Conservation (phyloP, 164 flowering plant species). For the Kalanchoe fedtschenkoi region DNA sequence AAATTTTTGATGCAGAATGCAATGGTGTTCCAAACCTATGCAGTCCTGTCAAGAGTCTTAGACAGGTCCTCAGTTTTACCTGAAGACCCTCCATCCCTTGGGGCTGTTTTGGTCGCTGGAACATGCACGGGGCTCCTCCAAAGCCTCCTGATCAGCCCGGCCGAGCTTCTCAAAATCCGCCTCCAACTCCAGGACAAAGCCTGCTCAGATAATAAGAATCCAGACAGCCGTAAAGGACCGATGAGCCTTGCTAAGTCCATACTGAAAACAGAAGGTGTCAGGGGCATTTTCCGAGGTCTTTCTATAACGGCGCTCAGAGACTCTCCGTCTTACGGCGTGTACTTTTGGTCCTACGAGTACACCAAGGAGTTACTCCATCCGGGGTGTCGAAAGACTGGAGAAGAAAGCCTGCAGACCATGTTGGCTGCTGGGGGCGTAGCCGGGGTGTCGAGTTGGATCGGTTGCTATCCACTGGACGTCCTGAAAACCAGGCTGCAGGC, state of each 20-base stretch:
- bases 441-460: background rate
- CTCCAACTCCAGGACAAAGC: background rate
- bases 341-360: background rate
- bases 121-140: background rate
- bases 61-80: background rate
- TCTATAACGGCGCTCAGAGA: background rate
- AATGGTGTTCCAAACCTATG: background rate
- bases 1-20: constrained; percentile 1
- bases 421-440: background rate
- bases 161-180: background rate
- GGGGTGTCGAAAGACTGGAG: background rate
- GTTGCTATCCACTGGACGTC: constrained; percentile 3
- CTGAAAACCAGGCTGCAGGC: constrained; percentile 3
- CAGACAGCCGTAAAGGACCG: background rate
- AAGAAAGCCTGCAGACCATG: background rate
- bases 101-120: background rate
- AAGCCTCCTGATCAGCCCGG: constrained; percentile 1
- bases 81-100: background rate
- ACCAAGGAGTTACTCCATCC: background rate
- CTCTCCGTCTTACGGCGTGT: constrained; percentile 1
- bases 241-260: background rate
- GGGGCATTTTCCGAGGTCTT: background rate
- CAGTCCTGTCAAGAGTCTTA: background rate
- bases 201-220: background rate
- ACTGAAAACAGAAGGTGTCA: background rate